A percentile compares a stretch with the other conserved stretches of the same genome.
These are phyloP conservation scores for Blastomyces emzantsi DNA, from an alignment of 2,329 filamentous ascomycete species.

Conservation along the genomic window DNA sequence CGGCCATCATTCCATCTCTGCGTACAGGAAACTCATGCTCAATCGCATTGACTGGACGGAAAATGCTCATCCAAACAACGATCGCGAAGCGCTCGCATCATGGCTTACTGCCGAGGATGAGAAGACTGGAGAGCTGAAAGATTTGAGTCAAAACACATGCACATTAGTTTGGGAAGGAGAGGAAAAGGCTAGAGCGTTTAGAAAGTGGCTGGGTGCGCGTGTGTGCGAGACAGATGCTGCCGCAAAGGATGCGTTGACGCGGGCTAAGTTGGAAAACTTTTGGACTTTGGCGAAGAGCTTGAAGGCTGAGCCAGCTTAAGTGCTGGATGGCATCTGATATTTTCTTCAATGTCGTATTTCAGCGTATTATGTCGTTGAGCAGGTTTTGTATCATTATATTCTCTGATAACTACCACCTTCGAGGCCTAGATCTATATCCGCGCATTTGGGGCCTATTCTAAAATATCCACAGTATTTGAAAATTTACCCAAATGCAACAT, in stretches of 20 bases:
- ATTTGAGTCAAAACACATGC: slow-evolving; percentile 74
- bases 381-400: not conserved
- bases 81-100: slow-evolving; percentile 49
- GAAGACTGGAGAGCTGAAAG: slow-evolving; percentile 61
- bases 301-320: slow-evolving; percentile 20
- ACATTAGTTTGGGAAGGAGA: slow-evolving; percentile 85
- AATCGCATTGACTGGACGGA: slow-evolving; percentile 94
- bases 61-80: slow-evolving; percentile 61
- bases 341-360: not conserved
- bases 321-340: not conserved
- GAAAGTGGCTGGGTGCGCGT: slow-evolving; percentile 71
- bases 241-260: slow-evolving; percentile 67
- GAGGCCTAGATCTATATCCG: not conserved
- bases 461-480: not conserved
- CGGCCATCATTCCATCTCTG: slow-evolving; percentile 69
- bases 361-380: not conserved
- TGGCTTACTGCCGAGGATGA: slow-evolving; percentile 78
- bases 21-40: slow-evolving; percentile 88
- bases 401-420: not conserved
- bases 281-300: slow-evolving; percentile 78
- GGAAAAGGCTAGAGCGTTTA: slow-evolving; percentile 67
- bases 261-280: slow-evolving; percentile 88
- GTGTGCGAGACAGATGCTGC: slow-evolving; percentile 90
- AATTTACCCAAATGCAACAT: not conserved
- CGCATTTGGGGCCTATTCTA: not conserved